Percentiles rank a stretch among this genome's conserved stretches.
Conservation (phyloP, 495 filamentous ascomycete species). For the Lepidopterella palustris region DNA sequence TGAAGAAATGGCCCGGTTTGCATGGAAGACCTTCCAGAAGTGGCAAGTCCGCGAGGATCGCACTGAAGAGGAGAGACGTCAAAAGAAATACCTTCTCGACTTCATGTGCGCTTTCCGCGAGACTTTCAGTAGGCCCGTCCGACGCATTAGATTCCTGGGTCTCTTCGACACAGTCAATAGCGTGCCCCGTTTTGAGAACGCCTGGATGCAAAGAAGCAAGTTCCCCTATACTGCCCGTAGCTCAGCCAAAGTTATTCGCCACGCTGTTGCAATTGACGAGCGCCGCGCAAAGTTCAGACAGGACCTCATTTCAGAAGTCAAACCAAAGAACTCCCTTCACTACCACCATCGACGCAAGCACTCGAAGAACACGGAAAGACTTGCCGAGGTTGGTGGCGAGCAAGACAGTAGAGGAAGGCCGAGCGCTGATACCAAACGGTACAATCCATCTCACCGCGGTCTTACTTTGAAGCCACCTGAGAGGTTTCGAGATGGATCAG, state of each 20-base stretch:
- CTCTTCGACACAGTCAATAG: constrained; percentile 77
- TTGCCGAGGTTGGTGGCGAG: not conserved
- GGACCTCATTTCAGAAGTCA: constrained; percentile 61
- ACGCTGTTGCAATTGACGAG: constrained; percentile 36
- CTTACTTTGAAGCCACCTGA: constrained; percentile 12
- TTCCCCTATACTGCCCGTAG: constrained; percentile 79
- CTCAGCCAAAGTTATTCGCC: constrained; percentile 54
- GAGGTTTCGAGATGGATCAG: constrained; percentile 22
- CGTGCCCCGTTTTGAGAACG: constrained; percentile 73
- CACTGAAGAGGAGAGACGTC: constrained; percentile 49
- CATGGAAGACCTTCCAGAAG: constrained; percentile 81
- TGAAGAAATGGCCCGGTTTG: constrained; percentile 77
- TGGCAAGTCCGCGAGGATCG: constrained; percentile 67
- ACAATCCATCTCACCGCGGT: not conserved
- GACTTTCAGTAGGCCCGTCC: constrained; percentile 73
- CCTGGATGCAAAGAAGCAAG: constrained; percentile 77
- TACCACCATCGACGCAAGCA: constrained; percentile 41
- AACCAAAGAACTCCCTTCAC: constrained; percentile 34
- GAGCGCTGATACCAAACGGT: constrained; percentile 1
- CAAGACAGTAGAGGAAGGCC: constrained; percentile 4
- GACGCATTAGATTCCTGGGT: constrained; percentile 63
- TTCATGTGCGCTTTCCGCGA: constrained; percentile 82
- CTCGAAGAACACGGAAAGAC: constrained; percentile 21
- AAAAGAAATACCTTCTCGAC: constrained; percentile 60
- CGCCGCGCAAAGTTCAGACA: constrained; percentile 50